Percentiles rank a stretch among this genome's conserved stretches.
These are phyloP conservation scores for Coemansia sp. DNA, from an alignment of 192 early-diverging fungal genomes.

Conservation along the genomic window DNA sequence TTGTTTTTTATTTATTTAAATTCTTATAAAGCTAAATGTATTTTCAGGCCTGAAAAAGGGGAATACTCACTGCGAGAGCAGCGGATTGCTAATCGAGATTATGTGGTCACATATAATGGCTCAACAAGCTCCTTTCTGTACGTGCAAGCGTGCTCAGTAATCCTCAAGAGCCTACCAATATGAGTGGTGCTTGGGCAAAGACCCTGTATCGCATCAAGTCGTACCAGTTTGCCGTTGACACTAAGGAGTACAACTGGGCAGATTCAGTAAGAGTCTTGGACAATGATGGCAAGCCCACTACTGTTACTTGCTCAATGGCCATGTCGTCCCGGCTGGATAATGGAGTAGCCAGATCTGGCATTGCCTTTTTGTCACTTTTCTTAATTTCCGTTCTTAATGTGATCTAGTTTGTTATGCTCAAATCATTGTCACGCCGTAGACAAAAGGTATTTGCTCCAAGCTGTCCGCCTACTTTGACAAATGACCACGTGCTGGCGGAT, in stretches of 20 bases:
- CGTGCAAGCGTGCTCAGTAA: constrained; percentile 45
- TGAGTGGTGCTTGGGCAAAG: constrained; percentile 47
- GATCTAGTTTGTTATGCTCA: neutral
- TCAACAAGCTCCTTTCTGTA: constrained; percentile 44
- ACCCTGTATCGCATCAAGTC: constrained; percentile 55
- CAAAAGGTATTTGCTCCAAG: neutral
- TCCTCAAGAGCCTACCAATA: constrained; percentile 38
- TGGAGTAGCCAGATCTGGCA: neutral
- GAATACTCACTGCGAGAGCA: too few relatives aligned
- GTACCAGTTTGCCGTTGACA: constrained; percentile 46
- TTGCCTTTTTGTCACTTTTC: neutral
- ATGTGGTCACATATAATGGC: too few relatives aligned
- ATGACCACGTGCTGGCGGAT: neutral
- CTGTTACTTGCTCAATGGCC: constrained; percentile 16
- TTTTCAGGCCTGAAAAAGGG: too few relatives aligned
- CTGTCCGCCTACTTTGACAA: neutral
- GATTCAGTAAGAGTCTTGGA: constrained; percentile 42
- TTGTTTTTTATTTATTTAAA: too few relatives aligned
- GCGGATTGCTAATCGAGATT: too few relatives aligned
- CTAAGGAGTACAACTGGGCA: constrained; percentile 35
- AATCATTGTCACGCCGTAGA: too few relatives aligned
- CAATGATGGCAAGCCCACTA: constrained; percentile 30
- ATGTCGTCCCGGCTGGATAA: neutral
- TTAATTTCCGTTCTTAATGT: neutral
- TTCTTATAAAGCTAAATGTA: too few relatives aligned